Base-by-base conservation (phyloP, 805 yeast genomes). In the Candida chilensis region DNA sequence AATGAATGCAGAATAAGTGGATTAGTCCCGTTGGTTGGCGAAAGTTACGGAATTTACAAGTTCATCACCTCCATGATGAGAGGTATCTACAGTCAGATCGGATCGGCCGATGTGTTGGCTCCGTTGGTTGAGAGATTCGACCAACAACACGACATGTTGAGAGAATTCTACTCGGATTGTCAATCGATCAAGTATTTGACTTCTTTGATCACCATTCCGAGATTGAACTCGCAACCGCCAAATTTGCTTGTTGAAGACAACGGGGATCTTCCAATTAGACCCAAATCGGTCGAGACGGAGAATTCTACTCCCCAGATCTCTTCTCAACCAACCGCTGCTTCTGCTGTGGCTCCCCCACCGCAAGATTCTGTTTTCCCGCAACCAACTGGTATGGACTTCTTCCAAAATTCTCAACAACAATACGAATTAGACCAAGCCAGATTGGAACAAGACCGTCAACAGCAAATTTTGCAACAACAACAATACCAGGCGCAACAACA, bases 41-140 rank as follows among this genome's bases (percentile, higher is more conserved):
- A 90, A 52, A 73, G 94, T 2, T 88, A 85, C 47, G 97, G 97
- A 27, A 86, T 90, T 34, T 85, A 87, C 55, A 83, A 86, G 52
- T 90, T 90, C 44, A 61, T 82, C 34, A 81, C 85, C 2, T 79
- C 94, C 7, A 88, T 90, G 97, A 60, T 90, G 35, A 71, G 95
- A 40, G 96, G 94, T 0, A 67, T 90, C 74, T 74, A 82, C 45
- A 73, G 73, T 43, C 67, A 84, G 42, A 71, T 82, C 37, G 76
- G 78, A 34, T 78, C 74, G 18, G 82, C 72, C 14, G 95, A 80
- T 4, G 90, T 86, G 1, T 61, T 90, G 38, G 71, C 70, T 40
- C 90, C 92, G 3, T 64, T 90, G 38, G 64, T 76, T 38, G 76
- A 76, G 22, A 65, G 90, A 31, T 90, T 78, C 46, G 67, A 67